phyloP scores from a whole-genome alignment of 495 filamentous ascomycete species.

The Lepidopterella palustris region DNA sequence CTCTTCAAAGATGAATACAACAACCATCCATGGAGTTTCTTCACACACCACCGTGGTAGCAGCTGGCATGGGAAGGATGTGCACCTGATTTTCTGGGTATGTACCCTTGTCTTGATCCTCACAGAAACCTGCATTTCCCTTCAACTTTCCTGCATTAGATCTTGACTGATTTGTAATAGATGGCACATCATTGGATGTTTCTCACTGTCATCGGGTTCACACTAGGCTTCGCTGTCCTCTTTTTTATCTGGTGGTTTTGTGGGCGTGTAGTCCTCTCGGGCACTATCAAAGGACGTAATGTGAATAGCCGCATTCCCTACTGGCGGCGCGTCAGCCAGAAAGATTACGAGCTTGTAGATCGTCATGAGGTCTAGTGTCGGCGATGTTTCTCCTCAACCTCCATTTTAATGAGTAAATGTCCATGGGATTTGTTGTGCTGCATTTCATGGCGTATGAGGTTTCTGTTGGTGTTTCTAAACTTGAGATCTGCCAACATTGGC shows the following conservation, averaged over 20 bases:
- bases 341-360: slow-evolving; percentile 30
- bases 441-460: neutral
- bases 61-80: slow-evolving; percentile 75
- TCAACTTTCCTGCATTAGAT: neutral
- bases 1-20: slow-evolving; percentile 65
- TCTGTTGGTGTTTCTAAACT: neutral
- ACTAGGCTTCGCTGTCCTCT: slow-evolving; percentile 51
- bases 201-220: slow-evolving; percentile 60
- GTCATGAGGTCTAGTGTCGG: slow-evolving; percentile 32
- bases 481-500: neutral
- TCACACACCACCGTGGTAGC: slow-evolving; percentile 65
- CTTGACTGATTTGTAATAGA: slow-evolving; percentile 34
- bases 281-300: slow-evolving; percentile 14
- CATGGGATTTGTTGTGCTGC: neutral
- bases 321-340: slow-evolving; percentile 31
- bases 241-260: slow-evolving; percentile 49
- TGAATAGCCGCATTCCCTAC: slow-evolving; percentile 26
- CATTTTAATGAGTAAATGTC: neutral
- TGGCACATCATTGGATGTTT: slow-evolving; percentile 68
- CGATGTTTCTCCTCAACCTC: neutral
- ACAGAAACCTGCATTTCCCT: neutral
- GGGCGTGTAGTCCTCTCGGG: slow-evolving; percentile 3
- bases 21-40: slow-evolving; percentile 67
- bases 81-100: slow-evolving; percentile 67
- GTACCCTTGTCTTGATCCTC: slow-evolving; percentile 12